These are phyloP conservation scores for Trifolium dubium DNA, from an alignment of 306 rosid genomes.

Conservation along the genomic window DNA sequence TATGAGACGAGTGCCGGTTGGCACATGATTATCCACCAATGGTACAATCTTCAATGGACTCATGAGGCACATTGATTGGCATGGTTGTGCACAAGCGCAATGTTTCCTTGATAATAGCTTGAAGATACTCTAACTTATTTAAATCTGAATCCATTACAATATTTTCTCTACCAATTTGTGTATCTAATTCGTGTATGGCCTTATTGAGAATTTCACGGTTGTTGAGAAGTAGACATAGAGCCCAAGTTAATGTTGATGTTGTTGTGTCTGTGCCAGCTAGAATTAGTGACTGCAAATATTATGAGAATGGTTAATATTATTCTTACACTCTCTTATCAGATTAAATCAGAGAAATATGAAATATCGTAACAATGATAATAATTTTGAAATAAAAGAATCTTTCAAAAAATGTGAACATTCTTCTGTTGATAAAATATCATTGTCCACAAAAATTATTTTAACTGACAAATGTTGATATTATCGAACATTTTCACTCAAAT, in stretches of 20 bases:
- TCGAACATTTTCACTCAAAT: not conserved
- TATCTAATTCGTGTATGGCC: conserved; percentile 42
- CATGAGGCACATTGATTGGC: conserved; percentile 46
- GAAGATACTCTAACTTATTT: conserved; percentile 45
- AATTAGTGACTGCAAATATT: conserved; percentile 28
- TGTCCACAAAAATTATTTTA: not conserved
- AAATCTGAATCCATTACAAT: conserved; percentile 45
- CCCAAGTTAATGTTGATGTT: conserved; percentile 43
- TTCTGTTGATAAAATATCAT: too few species aligned
- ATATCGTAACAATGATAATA: not conserved
- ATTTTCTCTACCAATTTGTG: conserved; percentile 19
- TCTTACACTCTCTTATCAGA: not conserved
- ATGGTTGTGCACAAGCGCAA: conserved; percentile 57
- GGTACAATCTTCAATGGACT: conserved; percentile 51
- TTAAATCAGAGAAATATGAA: not conserved
- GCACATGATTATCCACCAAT: conserved; percentile 51
- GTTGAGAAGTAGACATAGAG: conserved; percentile 45
- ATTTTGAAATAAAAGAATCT: not conserved
- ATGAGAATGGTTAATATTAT: not conserved
- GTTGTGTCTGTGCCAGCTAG: conserved; percentile 46
- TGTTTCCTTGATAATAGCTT: conserved; percentile 60
- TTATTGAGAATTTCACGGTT: conserved; percentile 36
- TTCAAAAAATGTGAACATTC: too few species aligned
- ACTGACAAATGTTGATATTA: too few species aligned
- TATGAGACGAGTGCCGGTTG: conserved; percentile 52